Evolutionary conservation across 371 early-diverging fungal species (phyloP), one percentile per base, ranked within the genome.

Genomic region (Neoconidiobolus thromboides): DNA sequence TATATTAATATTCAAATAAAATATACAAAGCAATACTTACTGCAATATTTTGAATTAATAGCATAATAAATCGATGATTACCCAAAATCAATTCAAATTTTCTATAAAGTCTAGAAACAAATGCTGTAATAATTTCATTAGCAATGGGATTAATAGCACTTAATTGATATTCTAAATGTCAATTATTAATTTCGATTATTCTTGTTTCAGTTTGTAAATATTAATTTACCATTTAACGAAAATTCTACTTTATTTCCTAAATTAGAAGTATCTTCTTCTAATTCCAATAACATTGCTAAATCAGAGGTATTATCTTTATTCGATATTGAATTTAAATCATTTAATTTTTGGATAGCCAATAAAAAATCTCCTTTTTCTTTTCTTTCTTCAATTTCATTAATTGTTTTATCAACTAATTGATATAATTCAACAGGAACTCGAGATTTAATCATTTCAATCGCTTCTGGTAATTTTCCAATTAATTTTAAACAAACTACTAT

Each of bases 371-470:
- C 46, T 14, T 56, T 56, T 14, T 56, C 56, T 44, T 10, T 84
- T 80, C 87, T 75, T 15, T 4, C 80, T 60, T 92, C 90, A 0
- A 86, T 85, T 69, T 96, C 89, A 26, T 71, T 71, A 47, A 93
- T 81, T 1, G 91, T 85, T 57, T 87, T 77, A 64, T 94, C 95
- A 14, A 92, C 89, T 6, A 95, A 71, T 44, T 85, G 73, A 66
- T 87, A 86, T 0, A 93, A 74, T 67, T 96, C 93, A 26, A 88
- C 62, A 1, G 84, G 77, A 1, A 89, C 68, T 48, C 89, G 68
- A 58, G 89, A 83, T 48, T 74, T 69, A 36, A 88, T 78, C 71
- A 85, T 85, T 67, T 81, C 80, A 57, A 91, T 70, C 0, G 87
- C 87, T 49, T 86, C 79, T 46, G 82, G 84, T 46, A 90, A 80